Evolutionary conservation across 345 rosid genomes (phyloP).

Genomic region (Rhodomyrtus tomentosa): DNA sequence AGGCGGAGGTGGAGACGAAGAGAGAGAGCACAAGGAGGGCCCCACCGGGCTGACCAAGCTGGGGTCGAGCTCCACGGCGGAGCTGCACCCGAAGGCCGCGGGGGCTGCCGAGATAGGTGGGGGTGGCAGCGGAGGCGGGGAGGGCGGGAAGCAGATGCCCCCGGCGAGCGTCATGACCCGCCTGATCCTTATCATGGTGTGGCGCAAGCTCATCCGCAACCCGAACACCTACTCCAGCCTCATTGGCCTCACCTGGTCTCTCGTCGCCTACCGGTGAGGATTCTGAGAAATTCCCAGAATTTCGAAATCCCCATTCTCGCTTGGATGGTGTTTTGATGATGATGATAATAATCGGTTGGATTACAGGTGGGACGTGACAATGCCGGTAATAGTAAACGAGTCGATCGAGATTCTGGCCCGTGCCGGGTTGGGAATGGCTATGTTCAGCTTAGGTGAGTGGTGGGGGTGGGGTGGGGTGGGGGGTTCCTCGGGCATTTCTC

Average conservation of each 20-base stretch:
- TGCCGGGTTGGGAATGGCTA: constrained; percentile 99
- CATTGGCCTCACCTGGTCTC: constrained; percentile 81
- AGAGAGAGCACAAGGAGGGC: constrained; percentile 30
- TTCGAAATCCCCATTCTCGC: neutral
- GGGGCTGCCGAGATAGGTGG: constrained; percentile 1
- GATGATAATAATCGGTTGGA: neutral
- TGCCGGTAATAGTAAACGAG: constrained; percentile 68
- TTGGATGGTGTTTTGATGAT: neutral
- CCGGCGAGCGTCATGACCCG: constrained; percentile 94
- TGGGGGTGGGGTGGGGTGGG: too few relatives aligned
- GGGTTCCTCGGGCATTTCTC: neutral
- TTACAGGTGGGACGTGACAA: constrained; percentile 80
- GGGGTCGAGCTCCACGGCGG: constrained; percentile 47
- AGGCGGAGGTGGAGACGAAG: constrained; percentile 27
- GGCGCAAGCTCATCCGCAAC: constrained; percentile 92
- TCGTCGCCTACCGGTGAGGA: constrained; percentile 63
- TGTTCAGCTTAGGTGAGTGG: constrained; percentile 92
- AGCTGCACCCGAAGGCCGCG: constrained; percentile 24
- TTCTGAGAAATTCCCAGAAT: neutral
- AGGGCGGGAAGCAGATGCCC: constrained; percentile 47
- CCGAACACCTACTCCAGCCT: constrained; percentile 97
- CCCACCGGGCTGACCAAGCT: constrained; percentile 43
- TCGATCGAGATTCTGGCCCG: constrained; percentile 90
- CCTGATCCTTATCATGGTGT: constrained; percentile 88
- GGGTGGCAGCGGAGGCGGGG: neutral